Base-by-base conservation (phyloP, 257 asterid species). In the Capsicum baccatum region DNA sequence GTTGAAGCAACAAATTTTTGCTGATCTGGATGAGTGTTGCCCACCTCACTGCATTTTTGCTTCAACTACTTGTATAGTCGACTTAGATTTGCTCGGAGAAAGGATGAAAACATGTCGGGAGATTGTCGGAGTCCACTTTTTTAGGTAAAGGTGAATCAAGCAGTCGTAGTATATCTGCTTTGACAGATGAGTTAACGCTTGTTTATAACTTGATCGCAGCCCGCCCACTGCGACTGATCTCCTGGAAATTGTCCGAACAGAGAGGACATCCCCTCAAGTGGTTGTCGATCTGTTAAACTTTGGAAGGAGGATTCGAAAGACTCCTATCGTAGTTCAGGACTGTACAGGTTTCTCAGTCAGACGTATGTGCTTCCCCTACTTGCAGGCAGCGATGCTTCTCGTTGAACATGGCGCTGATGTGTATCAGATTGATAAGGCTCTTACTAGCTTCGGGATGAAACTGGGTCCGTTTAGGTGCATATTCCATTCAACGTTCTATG, bases 211-310 rank as follows among this genome's bases (percentile, higher is more conserved):
- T 70, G 79, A 12, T 5, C 92, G 84, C 96, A 97, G 99, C 79
- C 97, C 98, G 2, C 97, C 99, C 83, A 95, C 94, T 79, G 97
- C 94, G 86, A 97, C 93, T 95, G 98, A 98, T 55, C 99, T 97
- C 79, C 83, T 97, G 73, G 99, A 97, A 88, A 92, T 97, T 62
- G 98, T 95, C 67, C 98, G 98, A 15, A 97, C 98, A 10, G 87
- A 88, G 56, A 94, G 90, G 88, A 97, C 98, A 9, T 97, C 98
- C 57, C 95, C 98, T 16, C 98, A 97, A 87, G 92, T 82, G 35
- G 91, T 95, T 76, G 92, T 95, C 1, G 98, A 97, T 89, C 87
- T 97, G 39, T 87, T 97, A 39, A 97, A 94, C 80, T 94, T 94
- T 44, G 97, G 99, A 66, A 95, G 94, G 93, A 97, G 88, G 90